Base-by-base conservation (phyloP, 805 yeast genomes). In the Tetrapisispora fleetii region DNA sequence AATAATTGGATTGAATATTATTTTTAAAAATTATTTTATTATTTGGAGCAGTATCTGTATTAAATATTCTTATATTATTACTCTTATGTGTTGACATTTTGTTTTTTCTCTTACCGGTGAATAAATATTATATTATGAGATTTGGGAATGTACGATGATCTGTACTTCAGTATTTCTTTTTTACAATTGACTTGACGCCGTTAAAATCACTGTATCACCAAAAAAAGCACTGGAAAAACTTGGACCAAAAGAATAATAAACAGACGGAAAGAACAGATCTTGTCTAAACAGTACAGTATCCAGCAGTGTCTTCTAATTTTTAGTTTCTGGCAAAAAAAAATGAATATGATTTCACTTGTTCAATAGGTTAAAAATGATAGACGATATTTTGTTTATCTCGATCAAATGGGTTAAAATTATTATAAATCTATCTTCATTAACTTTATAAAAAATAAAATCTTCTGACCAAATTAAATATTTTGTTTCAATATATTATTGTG, bases 21-120 rank as follows among this genome's bases (percentile, higher is more conserved):
- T 41, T 41, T 41, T 41, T 41, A 32, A 41, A 41, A 14, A 41
- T 41, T 32, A 41, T 18, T 19, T 28, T 30, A 30, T 41, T 41
- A 41, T 41, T 41, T 11, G 44, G 36, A 30, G 18, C 17, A 3
- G 28, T n/a, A 11, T 28, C 44, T 28, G 32, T 17, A 14, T 41
- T 41, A 19, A 30, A 16, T 10, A 41, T 9, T 19, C 16, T 11
- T 13, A 41, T 13, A 9, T 18, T 32, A 19, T 41, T 28, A 13
- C 17, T 41, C 17, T 41, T 28, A 30, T 37, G 44, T 22, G 44
- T 41, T 19, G 44, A 28, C 44, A 41, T 41, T 4, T 32, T 32
- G 35, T 32, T 32, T 11, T 32, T 32, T 32, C n/a, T 32, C n/a
- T 32, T 4, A 11, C 5, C n/a, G 4, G n/a, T 36, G 7, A 11